phyloP scores from a whole-genome alignment of 192 early-diverging fungal genomes.

The Radiomyces spectabilis region DNA sequence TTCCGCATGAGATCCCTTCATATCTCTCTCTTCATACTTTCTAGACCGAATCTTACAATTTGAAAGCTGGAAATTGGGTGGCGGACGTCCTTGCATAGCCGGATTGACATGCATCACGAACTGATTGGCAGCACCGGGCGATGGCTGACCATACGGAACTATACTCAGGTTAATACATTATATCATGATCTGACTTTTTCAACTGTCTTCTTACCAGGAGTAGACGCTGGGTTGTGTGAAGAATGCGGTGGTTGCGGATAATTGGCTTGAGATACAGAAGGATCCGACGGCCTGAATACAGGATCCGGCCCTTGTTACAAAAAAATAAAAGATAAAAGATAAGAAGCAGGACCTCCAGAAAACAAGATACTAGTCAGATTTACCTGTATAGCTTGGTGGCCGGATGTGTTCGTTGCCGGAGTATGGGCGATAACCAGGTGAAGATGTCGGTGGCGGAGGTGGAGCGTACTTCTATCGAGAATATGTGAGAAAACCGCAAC shows the following conservation, averaged over 20 bases:
- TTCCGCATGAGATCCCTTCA: background rate
- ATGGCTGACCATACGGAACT: slow-evolving; percentile 10
- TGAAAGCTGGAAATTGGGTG: slow-evolving; percentile 38
- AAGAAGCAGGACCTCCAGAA: too few relatives aligned
- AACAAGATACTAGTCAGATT: too few relatives aligned
- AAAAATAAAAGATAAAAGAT: too few relatives aligned
- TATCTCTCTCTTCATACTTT: background rate
- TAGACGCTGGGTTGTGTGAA: background rate
- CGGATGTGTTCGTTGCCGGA: too few relatives aligned
- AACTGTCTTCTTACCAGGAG: background rate
- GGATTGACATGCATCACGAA: slow-evolving; percentile 21
- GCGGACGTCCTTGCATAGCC: slow-evolving; percentile 14
- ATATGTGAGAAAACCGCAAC: background rate
- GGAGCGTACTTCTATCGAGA: background rate
- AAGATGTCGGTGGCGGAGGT: background rate
- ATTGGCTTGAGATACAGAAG: background rate
- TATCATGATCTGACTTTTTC: too few relatives aligned
- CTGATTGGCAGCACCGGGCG: background rate
- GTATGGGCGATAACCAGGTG: too few relatives aligned
- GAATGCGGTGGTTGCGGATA: background rate
- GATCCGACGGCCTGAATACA: background rate
- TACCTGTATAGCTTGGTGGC: background rate
- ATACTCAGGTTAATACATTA: too few relatives aligned
- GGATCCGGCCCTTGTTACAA: too few relatives aligned
- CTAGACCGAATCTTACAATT: slow-evolving; percentile 28